Evolutionary conservation across 73 alveolate genomes (phyloP).

Genomic region (Tetrahymena borealis): DNA sequence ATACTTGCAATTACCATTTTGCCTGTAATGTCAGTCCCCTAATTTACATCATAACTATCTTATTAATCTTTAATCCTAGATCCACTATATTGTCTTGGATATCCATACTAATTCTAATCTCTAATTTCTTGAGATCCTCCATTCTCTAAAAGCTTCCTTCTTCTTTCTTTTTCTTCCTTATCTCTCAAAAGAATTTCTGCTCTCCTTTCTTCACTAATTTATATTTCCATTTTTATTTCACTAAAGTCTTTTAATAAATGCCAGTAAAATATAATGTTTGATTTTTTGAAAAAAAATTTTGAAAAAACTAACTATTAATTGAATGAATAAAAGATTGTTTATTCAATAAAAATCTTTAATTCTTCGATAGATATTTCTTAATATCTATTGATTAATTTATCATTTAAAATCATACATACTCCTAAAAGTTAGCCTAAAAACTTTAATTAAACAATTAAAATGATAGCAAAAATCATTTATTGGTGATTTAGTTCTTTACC

Average conservation of each 20-base stretch:
- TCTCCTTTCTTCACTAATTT: neutral
- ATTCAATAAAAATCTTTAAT: neutral
- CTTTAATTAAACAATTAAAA: too few species aligned
- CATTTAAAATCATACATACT: too few species aligned
- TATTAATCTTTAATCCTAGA: neutral
- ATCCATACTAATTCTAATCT: neutral
- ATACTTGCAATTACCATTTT: neutral
- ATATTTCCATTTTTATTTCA: neutral
- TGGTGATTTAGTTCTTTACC: too few species aligned
- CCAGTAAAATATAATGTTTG: neutral
- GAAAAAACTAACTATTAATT: neutral
- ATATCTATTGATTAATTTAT: too few species aligned
- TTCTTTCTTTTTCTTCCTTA: neutral
- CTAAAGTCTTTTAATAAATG: neutral
- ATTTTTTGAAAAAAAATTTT: neutral
- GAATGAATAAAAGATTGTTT: neutral
- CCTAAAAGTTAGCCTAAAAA: too few species aligned
- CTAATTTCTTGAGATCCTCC: neutral
- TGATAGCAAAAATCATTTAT: too few species aligned
- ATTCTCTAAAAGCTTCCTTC: neutral
- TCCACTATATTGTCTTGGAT: neutral
- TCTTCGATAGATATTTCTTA: too few species aligned
- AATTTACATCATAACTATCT: neutral
- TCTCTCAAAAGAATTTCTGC: neutral
- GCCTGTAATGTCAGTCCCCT: neutral